Evolutionary conservation across 176 grass and related monocot genomes (phyloP).

Genomic region (Paspalum vaginatum): DNA sequence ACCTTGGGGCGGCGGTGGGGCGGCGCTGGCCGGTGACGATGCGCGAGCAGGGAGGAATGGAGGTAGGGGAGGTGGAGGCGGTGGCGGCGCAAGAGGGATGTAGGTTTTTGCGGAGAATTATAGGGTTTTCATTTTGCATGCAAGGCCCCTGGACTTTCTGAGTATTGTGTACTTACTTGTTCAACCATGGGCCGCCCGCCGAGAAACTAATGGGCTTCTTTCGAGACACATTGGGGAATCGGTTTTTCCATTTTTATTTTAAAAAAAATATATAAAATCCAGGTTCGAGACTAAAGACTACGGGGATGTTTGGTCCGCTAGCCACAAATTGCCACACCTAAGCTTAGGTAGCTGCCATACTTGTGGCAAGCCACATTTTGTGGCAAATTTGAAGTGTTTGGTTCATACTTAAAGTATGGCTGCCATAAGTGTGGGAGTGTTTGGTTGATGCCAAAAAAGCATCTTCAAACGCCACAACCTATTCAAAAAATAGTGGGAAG

Average conservation of each 20-base stretch:
- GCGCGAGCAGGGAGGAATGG: neutral
- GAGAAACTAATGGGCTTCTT: too few relatives aligned
- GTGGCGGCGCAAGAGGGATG: conserved; percentile 35
- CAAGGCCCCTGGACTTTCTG: neutral
- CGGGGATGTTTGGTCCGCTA: neutral
- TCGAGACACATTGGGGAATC: too few relatives aligned
- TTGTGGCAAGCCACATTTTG: neutral
- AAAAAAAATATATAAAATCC: too few relatives aligned
- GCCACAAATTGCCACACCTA: neutral
- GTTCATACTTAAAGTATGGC: neutral
- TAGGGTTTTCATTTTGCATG: conserved; percentile 41
- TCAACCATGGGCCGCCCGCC: neutral
- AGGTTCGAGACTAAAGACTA: too few relatives aligned
- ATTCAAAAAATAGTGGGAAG: neutral
- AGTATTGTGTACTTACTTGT: neutral
- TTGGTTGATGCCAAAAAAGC: neutral
- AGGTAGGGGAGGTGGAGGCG: neutral
- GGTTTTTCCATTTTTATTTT: too few relatives aligned
- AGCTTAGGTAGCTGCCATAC: neutral
- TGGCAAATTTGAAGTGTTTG: neutral
- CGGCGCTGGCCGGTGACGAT: conserved; percentile 19
- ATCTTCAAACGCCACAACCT: too few relatives aligned
- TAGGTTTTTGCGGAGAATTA: conserved; percentile 39
- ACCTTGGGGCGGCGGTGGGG: conserved; percentile 44
- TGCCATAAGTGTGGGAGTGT: neutral